Base-by-base conservation (phyloP, 1,284 basidiomycete genomes). In the Rugosomyces carneus region DNA sequence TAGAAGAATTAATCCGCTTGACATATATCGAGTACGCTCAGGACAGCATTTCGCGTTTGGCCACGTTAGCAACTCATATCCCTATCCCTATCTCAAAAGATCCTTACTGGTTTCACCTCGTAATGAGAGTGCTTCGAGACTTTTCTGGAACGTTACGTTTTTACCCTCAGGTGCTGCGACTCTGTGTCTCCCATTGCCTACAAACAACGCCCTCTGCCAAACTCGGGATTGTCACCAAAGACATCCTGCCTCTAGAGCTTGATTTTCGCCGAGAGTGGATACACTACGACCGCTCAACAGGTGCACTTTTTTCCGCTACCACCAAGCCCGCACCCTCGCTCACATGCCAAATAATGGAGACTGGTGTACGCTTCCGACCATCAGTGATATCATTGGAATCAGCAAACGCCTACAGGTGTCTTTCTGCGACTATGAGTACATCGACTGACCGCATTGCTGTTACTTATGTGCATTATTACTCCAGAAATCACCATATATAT, bases 221-320 rank as follows among this genome's bases (percentile, higher is more conserved):
- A 1, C 13, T 21, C 7, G 18, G 5, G 18, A 9, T n/a, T 8
- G n/a, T 5, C 4, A 10, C 35, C n/a, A 13, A 19, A 3, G 15
- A 18, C 27, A 26, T 18, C 26, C 42, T 34, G n/a, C 34, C 47
- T 6, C 19, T 48, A 15, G 47, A 48, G 15, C 36, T 32, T 5
- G 27, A 29, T 9, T 23, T 35, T 15, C 20, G 13, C 5, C 42
- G 47, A 2, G 16, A 27, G 2, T 48, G 47, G 47, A 11, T 48
- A 3, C 42, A 48, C 35, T 48, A 48, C 26, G 42, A 48, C 24
- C 24, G 32, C 8, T 21, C 37, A 18, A 48, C 42, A 2, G 47
- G 40, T n/a, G n/a, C n/a, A n/a, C n/a, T n/a, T n/a, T 48, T 40
- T 32, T 40, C n/a, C 8, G 35, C 9, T 5, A 7, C 3, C 37